Evolutionary conservation across 352 stramenopile genomes (phyloP).

Genomic region (Globisporangium solare): DNA sequence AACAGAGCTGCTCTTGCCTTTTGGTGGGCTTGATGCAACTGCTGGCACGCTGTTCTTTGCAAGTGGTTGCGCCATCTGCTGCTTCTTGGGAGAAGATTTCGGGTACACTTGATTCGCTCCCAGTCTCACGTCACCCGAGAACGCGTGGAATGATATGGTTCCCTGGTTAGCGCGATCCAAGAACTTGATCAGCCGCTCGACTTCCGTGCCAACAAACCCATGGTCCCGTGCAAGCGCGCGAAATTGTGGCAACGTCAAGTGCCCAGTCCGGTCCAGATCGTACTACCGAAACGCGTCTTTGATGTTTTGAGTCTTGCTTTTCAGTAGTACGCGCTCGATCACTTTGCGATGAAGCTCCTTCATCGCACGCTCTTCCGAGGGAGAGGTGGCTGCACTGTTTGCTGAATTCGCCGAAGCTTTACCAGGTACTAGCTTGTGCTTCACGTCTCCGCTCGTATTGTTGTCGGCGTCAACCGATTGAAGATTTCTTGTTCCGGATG

Average conservation of each 20-base stretch:
- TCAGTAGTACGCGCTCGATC: conserved; percentile 50
- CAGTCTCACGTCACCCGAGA: conserved; percentile 37
- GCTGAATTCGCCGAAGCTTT: background rate
- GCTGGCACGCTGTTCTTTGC: conserved; percentile 17
- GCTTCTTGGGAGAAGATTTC: conserved; percentile 40
- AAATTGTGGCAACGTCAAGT: conserved; percentile 43
- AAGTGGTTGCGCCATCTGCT: conserved; percentile 27
- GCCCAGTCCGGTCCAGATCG: conserved; percentile 38
- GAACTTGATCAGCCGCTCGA: conserved; percentile 44
- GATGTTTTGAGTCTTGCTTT: conserved; percentile 45
- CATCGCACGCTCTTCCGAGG: conserved; percentile 12
- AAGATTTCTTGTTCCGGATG: background rate
- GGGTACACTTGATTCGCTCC: conserved; percentile 37
- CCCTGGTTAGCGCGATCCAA: conserved; percentile 31
- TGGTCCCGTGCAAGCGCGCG: conserved; percentile 47
- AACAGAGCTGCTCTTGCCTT: conserved; percentile 5
- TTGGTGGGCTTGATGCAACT: conserved; percentile 12
- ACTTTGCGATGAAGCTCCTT: conserved; percentile 52
- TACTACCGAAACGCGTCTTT: conserved; percentile 70
- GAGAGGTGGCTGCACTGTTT: background rate
- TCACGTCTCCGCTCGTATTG: background rate
- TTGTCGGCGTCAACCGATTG: conserved; percentile 4
- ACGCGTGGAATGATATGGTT: conserved; percentile 48
- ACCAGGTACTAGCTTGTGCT: background rate
- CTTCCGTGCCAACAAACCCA: conserved; percentile 43